Conservation (phyloP, 768 basidiomycete species). For the Tylopilus vinaceipallidus region DNA sequence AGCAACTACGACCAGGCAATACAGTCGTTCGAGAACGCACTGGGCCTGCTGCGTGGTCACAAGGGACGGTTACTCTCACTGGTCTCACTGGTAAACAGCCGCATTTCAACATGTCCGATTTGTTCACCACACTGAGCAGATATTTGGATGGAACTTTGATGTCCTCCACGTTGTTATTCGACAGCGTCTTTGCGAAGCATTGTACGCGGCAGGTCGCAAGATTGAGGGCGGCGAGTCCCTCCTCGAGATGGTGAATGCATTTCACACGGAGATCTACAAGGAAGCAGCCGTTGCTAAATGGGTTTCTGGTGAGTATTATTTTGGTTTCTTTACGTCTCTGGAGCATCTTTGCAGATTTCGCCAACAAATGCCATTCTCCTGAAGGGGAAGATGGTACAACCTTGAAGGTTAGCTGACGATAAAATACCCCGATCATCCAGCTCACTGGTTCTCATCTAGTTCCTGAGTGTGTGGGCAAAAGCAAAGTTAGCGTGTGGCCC, state of each 20-base stretch:
- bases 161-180: background rate
- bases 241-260: background rate
- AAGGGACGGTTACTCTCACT: background rate
- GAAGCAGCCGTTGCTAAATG: background rate
- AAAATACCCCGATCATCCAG: no score
- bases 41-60: background rate
- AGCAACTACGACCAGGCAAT: background rate
- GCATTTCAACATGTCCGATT: background rate
- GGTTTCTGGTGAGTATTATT: background rate
- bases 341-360: background rate
- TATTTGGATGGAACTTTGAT: constrained; percentile 5
- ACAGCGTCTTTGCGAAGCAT: no score
- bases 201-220: background rate
- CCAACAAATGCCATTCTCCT: background rate
- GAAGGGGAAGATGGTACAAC: background rate
- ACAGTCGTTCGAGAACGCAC: background rate
- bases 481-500: no score
- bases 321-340: background rate
- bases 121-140: background rate
- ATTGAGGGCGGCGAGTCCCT: no score
- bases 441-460: no score
- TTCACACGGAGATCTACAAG: background rate
- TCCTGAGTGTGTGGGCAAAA: no score
- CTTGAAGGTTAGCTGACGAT: background rate
- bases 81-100: no score